Evolutionary conservation across 2,329 filamentous ascomycete species (phyloP), one percentile per base, ranked within the genome.

Genomic region (Stagonosporopsis rhizophila): DNA sequence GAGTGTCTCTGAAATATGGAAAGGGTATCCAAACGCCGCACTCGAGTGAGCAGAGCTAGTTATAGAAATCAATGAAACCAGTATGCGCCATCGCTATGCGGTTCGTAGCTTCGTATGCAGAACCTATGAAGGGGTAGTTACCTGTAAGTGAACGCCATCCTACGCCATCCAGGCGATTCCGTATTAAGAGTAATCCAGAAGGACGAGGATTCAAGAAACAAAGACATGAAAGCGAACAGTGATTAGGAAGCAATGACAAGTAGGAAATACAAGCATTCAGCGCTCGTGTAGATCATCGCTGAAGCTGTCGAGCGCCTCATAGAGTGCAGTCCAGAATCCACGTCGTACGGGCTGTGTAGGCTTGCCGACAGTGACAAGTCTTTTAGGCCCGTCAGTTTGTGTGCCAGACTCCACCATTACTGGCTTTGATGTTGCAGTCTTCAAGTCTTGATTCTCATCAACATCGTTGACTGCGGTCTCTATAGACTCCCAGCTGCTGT

Each of bases 321-420:
- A 63, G 39, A 70, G 46, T 0, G 64, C 61, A 14, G 53, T 39
- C 67, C 67, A 70, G 44, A 70, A 68, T 45, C 61, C 61, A 2
- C 58, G 45, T 41, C 37, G 40, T 19, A 34, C 39, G 12, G 52
- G 23, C 25, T 44, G 53, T 27, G n/a, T 46, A 6, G 65, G 61
- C 30, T 55, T 49, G 27, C 62, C 60, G 14, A 62, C 47, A 19
- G 61, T 51, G 22, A 62, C 58, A 20, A 56, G 9, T 44, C 39
- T 59, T 11, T 39, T 41, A 23, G 30, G 27, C 3, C 46, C 37
- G 7, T 35, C 50, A 2, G 60, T 58, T 22, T 60, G 53, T 3
- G 45, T 58, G 14, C 46, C 30, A 17, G 51, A 58, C 9, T 57
- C 42, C 0, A 58, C 45, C 35, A 55, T 64, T 12, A 41, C 51